Conservation (phyloP, 1,284 basidiomycete species). For the Cutaneotrichosporon dermatis region DNA sequence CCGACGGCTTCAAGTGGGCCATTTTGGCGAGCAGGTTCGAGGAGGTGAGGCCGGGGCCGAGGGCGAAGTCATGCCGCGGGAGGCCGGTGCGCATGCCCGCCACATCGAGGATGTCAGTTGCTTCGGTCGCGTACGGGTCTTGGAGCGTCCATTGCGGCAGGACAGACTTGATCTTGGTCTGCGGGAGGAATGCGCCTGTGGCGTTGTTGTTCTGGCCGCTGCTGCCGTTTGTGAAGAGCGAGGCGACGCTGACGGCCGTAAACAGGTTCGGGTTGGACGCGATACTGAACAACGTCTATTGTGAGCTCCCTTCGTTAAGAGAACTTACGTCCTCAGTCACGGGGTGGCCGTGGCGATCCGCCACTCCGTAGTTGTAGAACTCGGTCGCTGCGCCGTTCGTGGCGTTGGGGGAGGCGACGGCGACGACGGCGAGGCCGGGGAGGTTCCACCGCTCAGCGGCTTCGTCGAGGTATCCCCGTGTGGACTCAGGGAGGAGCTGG, state of each 20-base stretch:
- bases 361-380: neutral
- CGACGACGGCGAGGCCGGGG: neutral
- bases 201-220: constrained; percentile 32
- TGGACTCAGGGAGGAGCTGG: neutral
- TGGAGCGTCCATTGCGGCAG: constrained; percentile 49
- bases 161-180: constrained; percentile 50
- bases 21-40: constrained; percentile 20
- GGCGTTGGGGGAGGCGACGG: neutral
- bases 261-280: constrained; percentile 55
- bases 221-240: constrained; percentile 50
- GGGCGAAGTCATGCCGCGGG: constrained; percentile 27
- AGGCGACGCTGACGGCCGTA: constrained; percentile 46
- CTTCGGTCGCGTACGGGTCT: constrained; percentile 47
- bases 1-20: constrained; percentile 26
- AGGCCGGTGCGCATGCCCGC: constrained; percentile 38
- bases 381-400: neutral
- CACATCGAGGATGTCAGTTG: constrained; percentile 49
- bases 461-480: neutral
- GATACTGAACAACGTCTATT: constrained; percentile 50
- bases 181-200: too few species aligned
- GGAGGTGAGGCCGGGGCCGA: neutral
- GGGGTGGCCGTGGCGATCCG: neutral
- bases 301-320: neutral
- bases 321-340: neutral
- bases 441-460: neutral